Percentiles rank a stretch among this genome's conserved stretches.
phyloP scores from a whole-genome alignment of 345 rosid genomes.

The Eutrema yunnanense region DNA sequence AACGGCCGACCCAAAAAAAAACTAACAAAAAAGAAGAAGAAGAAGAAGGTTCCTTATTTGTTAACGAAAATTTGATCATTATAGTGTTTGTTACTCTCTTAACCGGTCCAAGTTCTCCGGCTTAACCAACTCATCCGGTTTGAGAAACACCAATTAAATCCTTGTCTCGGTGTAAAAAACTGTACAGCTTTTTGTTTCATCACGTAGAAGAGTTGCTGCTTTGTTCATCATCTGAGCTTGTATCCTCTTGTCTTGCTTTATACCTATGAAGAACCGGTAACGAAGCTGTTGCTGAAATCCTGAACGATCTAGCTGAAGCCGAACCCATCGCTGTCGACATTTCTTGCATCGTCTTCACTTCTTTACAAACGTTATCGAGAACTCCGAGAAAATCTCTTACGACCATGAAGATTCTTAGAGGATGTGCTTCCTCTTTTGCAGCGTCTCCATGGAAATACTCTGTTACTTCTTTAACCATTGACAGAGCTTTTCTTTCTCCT shows the following conservation, averaged over 20 bases:
- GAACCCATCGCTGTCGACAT: slow-evolving; percentile 48
- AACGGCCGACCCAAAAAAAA: background rate
- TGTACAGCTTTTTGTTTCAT: slow-evolving; percentile 27
- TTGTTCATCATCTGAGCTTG: slow-evolving; percentile 71
- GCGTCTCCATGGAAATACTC: slow-evolving; percentile 86
- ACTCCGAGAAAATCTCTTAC: slow-evolving; percentile 78
- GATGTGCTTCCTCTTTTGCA: slow-evolving; percentile 89
- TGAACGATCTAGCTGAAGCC: slow-evolving; percentile 82
- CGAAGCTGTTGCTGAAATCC: slow-evolving; percentile 68
- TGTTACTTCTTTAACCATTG: slow-evolving; percentile 86
- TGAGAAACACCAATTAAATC: slow-evolving; percentile 1
- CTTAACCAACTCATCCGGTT: slow-evolving; percentile 16
- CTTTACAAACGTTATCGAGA: slow-evolving; percentile 92
- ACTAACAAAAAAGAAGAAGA: background rate
- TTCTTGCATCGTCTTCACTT: slow-evolving; percentile 84
- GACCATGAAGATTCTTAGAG: slow-evolving; percentile 68
- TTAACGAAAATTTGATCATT: slow-evolving; percentile 24
- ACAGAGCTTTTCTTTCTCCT: slow-evolving; percentile 66
- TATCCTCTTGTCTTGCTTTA: slow-evolving; percentile 50
- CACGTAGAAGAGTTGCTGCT: slow-evolving; percentile 61
- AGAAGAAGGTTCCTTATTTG: slow-evolving; percentile 8
- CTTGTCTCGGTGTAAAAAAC: slow-evolving; percentile 2
- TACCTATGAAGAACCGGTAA: slow-evolving; percentile 78
- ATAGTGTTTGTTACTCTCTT: slow-evolving; percentile 17
- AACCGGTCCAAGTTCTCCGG: background rate